Conservation (phyloP, 768 basidiomycete genomes). For the Heimioporus sp. region DNA sequence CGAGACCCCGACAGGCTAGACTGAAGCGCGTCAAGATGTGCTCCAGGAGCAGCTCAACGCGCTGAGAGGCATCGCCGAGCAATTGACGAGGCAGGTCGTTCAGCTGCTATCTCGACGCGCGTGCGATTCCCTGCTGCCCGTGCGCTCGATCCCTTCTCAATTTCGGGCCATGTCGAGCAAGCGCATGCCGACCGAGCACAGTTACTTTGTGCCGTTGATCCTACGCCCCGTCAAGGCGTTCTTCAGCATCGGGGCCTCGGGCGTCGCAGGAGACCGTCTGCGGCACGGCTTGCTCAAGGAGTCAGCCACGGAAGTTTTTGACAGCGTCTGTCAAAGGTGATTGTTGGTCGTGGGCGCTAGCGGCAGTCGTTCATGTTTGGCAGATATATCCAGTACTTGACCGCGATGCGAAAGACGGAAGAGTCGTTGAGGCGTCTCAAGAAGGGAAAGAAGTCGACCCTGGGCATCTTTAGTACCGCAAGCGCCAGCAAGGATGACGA, state of each 20-base stretch:
- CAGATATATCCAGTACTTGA: constrained; percentile 79
- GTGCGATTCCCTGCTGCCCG: constrained; percentile 78
- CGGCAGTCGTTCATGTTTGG: neutral
- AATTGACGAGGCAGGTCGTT: constrained; percentile 63
- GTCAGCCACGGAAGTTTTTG: constrained; percentile 65
- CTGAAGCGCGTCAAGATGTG: constrained; percentile 40
- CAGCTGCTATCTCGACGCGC: constrained; percentile 75
- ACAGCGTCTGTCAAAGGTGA: constrained; percentile 66
- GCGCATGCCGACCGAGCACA: constrained; percentile 71
- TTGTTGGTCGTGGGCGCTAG: constrained; percentile 1
- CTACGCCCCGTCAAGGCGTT: constrained; percentile 77
- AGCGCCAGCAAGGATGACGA: constrained; percentile 54
- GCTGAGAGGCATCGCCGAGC: constrained; percentile 51
- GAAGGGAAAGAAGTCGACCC: constrained; percentile 76
- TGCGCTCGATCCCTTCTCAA: constrained; percentile 87
- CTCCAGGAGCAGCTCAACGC: constrained; percentile 51
- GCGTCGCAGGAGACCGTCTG: constrained; percentile 60
- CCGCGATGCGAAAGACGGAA: constrained; percentile 88
- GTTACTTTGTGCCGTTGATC: constrained; percentile 81
- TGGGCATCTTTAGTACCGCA: constrained; percentile 73
- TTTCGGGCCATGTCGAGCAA: constrained; percentile 83
- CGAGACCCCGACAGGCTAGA: neutral
- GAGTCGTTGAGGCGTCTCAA: constrained; percentile 84
- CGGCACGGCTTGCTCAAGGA: constrained; percentile 49
- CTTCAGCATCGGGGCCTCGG: constrained; percentile 58